Base-by-base conservation (phyloP, 352 stramenopile genomes). In the Globisporangium echinulatum region DNA sequence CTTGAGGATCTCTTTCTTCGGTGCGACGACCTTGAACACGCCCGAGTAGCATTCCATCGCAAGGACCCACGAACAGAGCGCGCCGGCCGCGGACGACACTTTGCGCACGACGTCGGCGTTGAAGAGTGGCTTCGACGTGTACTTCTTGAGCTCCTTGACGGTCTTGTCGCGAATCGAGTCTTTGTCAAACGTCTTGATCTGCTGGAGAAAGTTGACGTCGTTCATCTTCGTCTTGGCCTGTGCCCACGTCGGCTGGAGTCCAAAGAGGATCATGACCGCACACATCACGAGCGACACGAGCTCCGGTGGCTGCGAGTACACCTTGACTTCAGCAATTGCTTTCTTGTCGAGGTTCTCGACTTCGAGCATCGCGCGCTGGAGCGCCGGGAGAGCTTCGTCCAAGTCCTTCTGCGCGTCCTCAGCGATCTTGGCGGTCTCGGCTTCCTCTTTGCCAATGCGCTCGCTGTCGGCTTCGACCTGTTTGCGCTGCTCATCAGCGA, bases 101-200 rank as follows among this genome's bases (percentile, higher is more conserved):
- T 98, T 97, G 8, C 88, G 82, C 10, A 93, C 87, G 36, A 97
- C 92, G 48, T 97, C 87, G 0, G 90, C 53, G 50, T 97, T 88
- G 63, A 94, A 93, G 6, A 65, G 75, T 37, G 82, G 81, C 53
- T 93, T 93, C 3, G 80, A 85, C 9, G 83, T 96, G 72, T 96
- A 98, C 69, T 98, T 97, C 60, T 98, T 97, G 11, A 98, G 72
- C 59, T 97, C 97, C 15, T 86, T 92, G 19, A 98, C 89, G 0
- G 92, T 94, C 59, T 96, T 96, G 59, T 93, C 88, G 11, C 81
- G 87, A 38, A 98, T 96, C 38, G 94, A 95, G 60, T 98, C 94
- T 61, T 98, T 98, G 77, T 98, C 96, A 57, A 97, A 98, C 9
- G 72, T 87, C 61, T 98, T 98, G 57, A 98, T 94, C 61, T 98